Conservation (phyloP, 257 asterid genomes). For the Nicotiana otophora region DNA sequence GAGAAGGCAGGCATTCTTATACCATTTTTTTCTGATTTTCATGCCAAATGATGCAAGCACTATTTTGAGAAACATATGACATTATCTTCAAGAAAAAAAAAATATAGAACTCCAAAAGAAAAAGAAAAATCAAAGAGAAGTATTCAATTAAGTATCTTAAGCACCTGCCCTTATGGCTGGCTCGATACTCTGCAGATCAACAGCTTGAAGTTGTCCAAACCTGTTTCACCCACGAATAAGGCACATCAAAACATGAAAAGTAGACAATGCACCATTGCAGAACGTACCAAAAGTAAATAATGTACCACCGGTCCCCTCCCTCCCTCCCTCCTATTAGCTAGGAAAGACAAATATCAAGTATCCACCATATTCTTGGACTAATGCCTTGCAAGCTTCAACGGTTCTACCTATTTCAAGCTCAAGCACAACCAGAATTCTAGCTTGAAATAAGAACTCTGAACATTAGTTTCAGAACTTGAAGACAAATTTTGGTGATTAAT, state of each 20-base stretch:
- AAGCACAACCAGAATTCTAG: not conserved
- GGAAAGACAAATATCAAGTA: not conserved
- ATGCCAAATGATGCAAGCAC: not conserved
- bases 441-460: not conserved
- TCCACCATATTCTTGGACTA: not conserved
- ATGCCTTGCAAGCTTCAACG: not conserved
- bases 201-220: constrained; percentile 93
- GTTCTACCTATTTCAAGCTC: not conserved
- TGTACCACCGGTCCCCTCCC: too few relatives aligned
- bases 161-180: constrained; percentile 90
- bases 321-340: not conserved
- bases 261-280: not conserved
- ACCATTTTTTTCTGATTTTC: not conserved
- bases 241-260: not conserved
- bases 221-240: not conserved
- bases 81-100: not conserved
- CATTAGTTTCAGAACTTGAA: not conserved
- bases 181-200: constrained; percentile 75
- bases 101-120: not conserved
- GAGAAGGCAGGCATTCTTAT: not conserved
- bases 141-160: not conserved
- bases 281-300: too few relatives aligned
- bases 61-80: not conserved
- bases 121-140: too few relatives aligned
- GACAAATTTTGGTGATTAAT: not conserved